A percentile compares a stretch with the other conserved stretches of the same genome.
phyloP scores from a whole-genome alignment of 805 yeast genomes.

The Tetrapisispora phaffii region DNA sequence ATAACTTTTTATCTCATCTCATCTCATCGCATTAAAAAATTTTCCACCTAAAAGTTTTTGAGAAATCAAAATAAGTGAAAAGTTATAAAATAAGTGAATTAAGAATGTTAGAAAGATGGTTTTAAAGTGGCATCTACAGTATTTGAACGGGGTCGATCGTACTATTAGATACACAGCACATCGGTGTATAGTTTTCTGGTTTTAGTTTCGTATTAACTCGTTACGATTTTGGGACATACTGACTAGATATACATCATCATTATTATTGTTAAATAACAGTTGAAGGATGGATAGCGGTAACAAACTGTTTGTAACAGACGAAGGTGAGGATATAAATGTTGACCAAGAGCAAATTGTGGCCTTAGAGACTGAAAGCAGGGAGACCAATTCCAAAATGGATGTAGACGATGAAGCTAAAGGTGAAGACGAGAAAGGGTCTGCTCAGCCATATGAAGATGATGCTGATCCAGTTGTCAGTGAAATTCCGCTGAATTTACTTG shows the following conservation, averaged over 20 bases:
- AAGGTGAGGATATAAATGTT: conserved; percentile 23
- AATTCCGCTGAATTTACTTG: conserved; percentile 44
- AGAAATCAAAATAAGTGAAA: background rate
- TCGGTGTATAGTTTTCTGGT: no score
- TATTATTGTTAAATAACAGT: no score
- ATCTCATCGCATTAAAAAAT: conserved; percentile 19
- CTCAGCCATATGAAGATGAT: conserved; percentile 44
- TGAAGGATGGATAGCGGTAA: no score
- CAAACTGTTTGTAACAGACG: conserved; percentile 31
- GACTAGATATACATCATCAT: no score
- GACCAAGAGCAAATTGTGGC: background rate
- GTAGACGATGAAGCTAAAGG: background rate
- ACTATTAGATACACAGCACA: no score
- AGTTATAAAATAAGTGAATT: background rate
- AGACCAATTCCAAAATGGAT: background rate
- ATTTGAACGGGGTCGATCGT: no score
- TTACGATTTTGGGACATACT: no score
- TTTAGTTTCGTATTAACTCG: no score
- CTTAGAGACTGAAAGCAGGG: conserved; percentile 2
- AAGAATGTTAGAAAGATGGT: no score
- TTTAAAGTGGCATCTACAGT: no score
- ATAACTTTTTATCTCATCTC: conserved; percentile 3
- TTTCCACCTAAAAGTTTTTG: conserved; percentile 4
- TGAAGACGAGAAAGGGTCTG: conserved; percentile 29
- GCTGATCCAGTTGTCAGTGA: conserved; percentile 56